Evolutionary conservation across 345 rosid species (phyloP), one percentile per base, ranked within the genome.

Genomic region (Salix arbutifolia): DNA sequence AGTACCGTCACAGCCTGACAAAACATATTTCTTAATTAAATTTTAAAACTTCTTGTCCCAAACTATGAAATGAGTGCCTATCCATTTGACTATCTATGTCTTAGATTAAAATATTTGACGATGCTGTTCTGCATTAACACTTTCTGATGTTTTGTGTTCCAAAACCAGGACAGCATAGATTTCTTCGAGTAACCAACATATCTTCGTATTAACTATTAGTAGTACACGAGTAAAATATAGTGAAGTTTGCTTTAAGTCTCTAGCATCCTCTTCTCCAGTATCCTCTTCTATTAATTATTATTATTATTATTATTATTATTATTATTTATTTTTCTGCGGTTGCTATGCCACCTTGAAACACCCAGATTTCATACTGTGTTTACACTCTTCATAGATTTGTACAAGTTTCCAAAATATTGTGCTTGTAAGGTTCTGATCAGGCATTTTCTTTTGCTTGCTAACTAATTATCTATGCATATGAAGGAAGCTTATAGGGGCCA

Each of bases 401-500:
- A 44, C 14, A 44, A 4, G 50, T 44, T 44, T 3, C 50, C 50
- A 13, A 44, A 44, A 44, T 44, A 44, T 44, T 44, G 13, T 13
- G 50, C 0, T 13, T 44, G 50, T 13, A 44, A 44, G 5, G 4
- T 12, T 44, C 18, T 3, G 17, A 44, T 44, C 18, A 44, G 17
- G 48, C 14, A 44, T 44, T 44, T 13, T 44, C 50, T 14, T 13
- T 4, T 44, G 50, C 17, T 44, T 44, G 50, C 50, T 44, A 44
- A 44, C 17, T 13, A 44, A 4, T 44, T 14, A 44, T 14, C 18
- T 14, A 18, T 73, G 38, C 72, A 53, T 42, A 16, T 68, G 53
- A 56, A 75, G 83, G 80, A 81, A 81, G 52, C 80, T 81, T 2
- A 77, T 81, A 0, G 84, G 84, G 48, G 84, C 78, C 2, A 81